Base-by-base conservation (phyloP, 2,329 filamentous ascomycete genomes). In the Phoma sp. region DNA sequence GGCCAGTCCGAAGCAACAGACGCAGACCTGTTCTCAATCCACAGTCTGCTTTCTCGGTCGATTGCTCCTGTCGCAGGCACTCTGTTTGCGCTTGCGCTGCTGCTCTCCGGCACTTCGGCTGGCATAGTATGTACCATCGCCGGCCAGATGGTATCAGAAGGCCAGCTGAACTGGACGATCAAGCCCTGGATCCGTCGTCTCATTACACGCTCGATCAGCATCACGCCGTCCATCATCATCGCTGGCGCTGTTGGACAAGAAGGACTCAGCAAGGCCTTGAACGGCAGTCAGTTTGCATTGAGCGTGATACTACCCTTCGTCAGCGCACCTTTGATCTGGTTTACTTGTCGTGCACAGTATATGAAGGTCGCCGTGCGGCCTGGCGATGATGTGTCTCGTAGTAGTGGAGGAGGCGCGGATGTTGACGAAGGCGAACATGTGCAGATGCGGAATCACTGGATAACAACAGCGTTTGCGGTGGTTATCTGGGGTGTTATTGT, bases 91-190 rank as follows among this genome's bases (percentile, higher is more conserved):
- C 80, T 96, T 2, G 91, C 92, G 0, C 79, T 96, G 1, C 82
- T 96, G 0, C 84, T 96, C 0, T 93, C 89, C 0, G 92, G 92
- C 8, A 84, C 91, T 12, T 91, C 88, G 0, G 92, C 92, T 0
- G 92, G 92, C 6, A 91, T 96, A 32, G 88, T 96, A 2, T 96
- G 92, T 77, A 96, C 92, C 1, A 95, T 96, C 63, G 85, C 92
- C 0, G 92, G 92, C 0, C 92, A 96, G 73, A 95, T 96, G 87
- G 88, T 96, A 21, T 88, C 86, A 59, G 92, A 96, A 73, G 92
- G 92, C 6, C 90, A 92, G 57, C 74, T 96, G 39, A 85, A 86
- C 41, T 92, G 91, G 89, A 85, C 77, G 5, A 75, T 93, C 29
- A 81, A 82, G 57, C 92, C 92, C 0, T 96, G 92, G 92, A 68